These are phyloP conservation scores for Phaeoacremonium minimum DNA, from an alignment of 2,329 filamentous ascomycete genomes.

Conservation along the genomic window DNA sequence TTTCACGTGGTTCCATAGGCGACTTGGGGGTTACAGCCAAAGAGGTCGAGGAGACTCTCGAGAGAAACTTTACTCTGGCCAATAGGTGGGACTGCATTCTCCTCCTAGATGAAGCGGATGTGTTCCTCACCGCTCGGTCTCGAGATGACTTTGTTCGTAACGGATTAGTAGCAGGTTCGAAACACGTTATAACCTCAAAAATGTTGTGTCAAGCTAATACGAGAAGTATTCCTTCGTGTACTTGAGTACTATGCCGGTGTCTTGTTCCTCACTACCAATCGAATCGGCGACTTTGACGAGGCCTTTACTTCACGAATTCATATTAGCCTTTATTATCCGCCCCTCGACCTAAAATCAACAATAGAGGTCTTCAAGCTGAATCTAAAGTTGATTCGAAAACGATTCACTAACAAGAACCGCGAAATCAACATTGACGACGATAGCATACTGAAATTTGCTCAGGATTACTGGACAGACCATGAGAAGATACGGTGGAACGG, in stretches of 20 bases:
- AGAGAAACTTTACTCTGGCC: conserved; percentile 12
- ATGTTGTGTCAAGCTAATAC: not conserved
- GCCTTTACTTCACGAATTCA: conserved; percentile 36
- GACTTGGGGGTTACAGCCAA: conserved; percentile 26
- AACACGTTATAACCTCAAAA: conserved; percentile 8
- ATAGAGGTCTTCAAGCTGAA: conserved; percentile 21
- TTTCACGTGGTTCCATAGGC: conserved; percentile 2
- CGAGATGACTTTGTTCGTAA: conserved; percentile 3
- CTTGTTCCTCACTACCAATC: conserved; percentile 40
- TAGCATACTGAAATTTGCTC: too few species aligned
- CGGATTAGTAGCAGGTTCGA: conserved; percentile 4
- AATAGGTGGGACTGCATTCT: conserved; percentile 16
- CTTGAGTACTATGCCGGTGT: conserved; percentile 37
- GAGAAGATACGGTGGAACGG: too few species aligned
- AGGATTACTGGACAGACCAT: too few species aligned
- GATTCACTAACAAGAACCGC: too few species aligned
- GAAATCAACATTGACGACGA: too few species aligned
- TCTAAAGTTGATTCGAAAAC: conserved; percentile 18
- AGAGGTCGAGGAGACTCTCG: conserved; percentile 20
- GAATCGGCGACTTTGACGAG: conserved; percentile 38
- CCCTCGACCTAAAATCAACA: conserved; percentile 14
- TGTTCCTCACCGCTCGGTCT: conserved; percentile 1
- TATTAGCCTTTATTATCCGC: conserved; percentile 26
- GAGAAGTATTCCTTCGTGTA: conserved; percentile 30
- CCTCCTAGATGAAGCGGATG: conserved; percentile 8